Base-by-base conservation (phyloP, 352 stramenopile genomes). In the Phytopythium montanum region DNA sequence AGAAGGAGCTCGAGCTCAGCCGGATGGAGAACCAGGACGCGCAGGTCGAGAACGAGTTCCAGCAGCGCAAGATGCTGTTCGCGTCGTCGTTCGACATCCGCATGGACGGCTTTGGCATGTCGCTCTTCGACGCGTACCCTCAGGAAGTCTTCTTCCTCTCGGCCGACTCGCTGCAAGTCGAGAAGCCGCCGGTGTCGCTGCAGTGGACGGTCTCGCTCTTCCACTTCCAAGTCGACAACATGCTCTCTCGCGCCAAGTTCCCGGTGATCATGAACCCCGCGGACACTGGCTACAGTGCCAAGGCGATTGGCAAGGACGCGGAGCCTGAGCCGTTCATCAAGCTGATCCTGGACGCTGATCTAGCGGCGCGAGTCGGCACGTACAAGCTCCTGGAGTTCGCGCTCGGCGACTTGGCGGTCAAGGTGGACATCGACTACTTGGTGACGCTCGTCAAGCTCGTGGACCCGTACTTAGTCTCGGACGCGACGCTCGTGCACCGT, bases 81-180 rank as follows among this genome's bases (percentile, higher is more conserved):
- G 84, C 79, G 9, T 93, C 84, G 7, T 91, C 85, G 36, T 92
- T 94, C 39, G 86, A 95, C 46, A 77, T 94, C 33, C 79, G 77
- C 3, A 73, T 94, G 18, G 78, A 86, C 38, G 86, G 86, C 8
- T 81, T 95, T 61, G 84, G 84, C 5, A 61, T 95, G 4, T 92
- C 81, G 9, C 68, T 95, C 26, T 65, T 93, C 21, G 86, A 95
- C 75, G 74, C 70, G 0, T 80, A 84, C 50, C 86, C 86, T 0
- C 84, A 94, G 33, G 86, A 94, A 77, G 84, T 95, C 12, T 87
- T 95, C 41, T 90, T 92, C 51, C 61, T 85, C 9, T 95, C 82
- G 0, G 67, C 90, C 1, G 86, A 95, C 59, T 71, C 92, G 23
- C 72, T 95, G 1, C 81, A 89, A 49, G 28, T 93, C 18, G 77